A percentile compares a stretch with the other conserved stretches of the same genome.
Conservation (phyloP, 164 flowering plant species). For the Cinnamomum micranthum region DNA sequence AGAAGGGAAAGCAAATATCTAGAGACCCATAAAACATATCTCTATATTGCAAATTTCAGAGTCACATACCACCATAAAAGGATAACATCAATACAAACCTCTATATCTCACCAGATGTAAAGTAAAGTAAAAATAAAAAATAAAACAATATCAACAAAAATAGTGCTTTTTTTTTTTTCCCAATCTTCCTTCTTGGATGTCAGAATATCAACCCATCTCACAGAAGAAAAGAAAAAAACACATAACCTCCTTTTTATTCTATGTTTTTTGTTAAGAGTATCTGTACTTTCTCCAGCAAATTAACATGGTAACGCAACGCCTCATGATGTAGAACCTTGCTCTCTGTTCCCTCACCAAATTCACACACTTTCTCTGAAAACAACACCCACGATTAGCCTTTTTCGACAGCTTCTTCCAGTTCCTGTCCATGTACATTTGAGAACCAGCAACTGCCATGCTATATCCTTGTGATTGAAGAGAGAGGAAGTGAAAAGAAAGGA, state of each 20-base stretch:
- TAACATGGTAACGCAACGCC: slow-evolving; percentile 79
- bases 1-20: too few relatives aligned
- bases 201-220: slow-evolving; percentile 8
- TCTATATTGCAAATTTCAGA: too few relatives aligned
- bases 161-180: not conserved
- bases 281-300: slow-evolving; percentile 71
- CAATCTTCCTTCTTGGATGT: slow-evolving; percentile 11
- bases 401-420: slow-evolving; percentile 36
- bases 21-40: too few relatives aligned
- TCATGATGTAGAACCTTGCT: slow-evolving; percentile 76
- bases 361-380: slow-evolving; percentile 60
- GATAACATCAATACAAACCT: too few relatives aligned
- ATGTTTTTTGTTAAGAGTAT: slow-evolving; percentile 31
- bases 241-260: too few relatives aligned
- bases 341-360: slow-evolving; percentile 68
- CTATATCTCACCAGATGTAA: too few relatives aligned
- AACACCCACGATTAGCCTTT: slow-evolving; percentile 30
- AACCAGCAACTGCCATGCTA: not conserved
- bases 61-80: too few relatives aligned
- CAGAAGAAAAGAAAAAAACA: too few relatives aligned
- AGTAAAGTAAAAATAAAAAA: too few relatives aligned
- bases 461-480: not conserved
- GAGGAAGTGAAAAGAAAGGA: not conserved
- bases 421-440: slow-evolving; percentile 29
- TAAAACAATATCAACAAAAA: too few relatives aligned